Percentiles rank a stretch among this genome's conserved stretches.
Conservation (phyloP, 441 rosid genomes). For the Syzygium syzygioides region DNA sequence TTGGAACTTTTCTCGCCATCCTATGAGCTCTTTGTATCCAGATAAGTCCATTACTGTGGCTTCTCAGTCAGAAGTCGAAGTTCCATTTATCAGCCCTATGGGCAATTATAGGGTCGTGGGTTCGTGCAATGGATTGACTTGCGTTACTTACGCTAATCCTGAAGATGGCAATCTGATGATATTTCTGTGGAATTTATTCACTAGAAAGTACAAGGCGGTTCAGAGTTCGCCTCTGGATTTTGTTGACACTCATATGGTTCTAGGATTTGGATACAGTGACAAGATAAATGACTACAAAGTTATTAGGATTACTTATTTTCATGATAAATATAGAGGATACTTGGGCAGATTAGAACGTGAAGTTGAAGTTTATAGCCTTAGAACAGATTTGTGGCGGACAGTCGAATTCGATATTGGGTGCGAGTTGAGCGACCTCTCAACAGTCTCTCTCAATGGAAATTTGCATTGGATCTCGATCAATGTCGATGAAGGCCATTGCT, state of each 20-base stretch:
- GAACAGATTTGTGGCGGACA: background rate
- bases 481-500: background rate
- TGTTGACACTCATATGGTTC: background rate
- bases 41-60: background rate
- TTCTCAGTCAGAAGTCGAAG: background rate
- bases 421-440: background rate
- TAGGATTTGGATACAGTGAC: background rate
- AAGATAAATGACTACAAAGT: background rate
- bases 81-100: background rate
- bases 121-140: background rate
- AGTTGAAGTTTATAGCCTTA: background rate
- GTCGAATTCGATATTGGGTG: background rate
- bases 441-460: background rate
- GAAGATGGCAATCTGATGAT: background rate
- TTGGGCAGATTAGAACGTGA: background rate
- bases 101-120: background rate
- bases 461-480: background rate
- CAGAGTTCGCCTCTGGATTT: background rate
- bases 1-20: background rate
- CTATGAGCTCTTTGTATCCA: background rate
- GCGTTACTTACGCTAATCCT: background rate
- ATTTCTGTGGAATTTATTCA: background rate
- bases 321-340: background rate
- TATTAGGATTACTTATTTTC: background rate
- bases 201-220: background rate